These are phyloP conservation scores for Chlamydomonas reinhardtii DNA, from an alignment of 163 green algal species.

Conservation along the genomic window DNA sequence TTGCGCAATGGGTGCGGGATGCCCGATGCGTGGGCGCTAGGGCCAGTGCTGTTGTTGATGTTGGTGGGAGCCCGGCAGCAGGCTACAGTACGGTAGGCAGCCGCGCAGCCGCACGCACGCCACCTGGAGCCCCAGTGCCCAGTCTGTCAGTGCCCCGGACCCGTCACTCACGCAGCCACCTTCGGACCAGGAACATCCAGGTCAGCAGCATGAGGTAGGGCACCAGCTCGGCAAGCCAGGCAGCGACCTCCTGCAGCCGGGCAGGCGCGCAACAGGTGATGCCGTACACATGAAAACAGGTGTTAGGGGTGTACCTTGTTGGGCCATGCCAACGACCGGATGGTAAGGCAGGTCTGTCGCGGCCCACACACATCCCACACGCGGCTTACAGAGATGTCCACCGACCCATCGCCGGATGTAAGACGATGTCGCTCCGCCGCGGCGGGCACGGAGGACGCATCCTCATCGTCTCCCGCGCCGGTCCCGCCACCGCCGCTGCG, in stretches of 20 bases:
- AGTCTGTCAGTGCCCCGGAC: not conserved
- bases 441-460: not conserved
- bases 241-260: slow-evolving; percentile 6
- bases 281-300: too few species aligned
- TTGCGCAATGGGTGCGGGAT: too few species aligned
- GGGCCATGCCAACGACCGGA: too few species aligned
- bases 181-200: slow-evolving; percentile 15
- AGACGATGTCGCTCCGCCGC: slow-evolving; percentile 17
- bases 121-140: too few species aligned
- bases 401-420: not conserved
- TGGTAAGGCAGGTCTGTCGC: too few species aligned
- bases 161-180: not conserved
- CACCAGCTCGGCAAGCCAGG: slow-evolving; percentile 20
- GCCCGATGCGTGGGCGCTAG: too few species aligned
- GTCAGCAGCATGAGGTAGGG: slow-evolving; percentile 19
- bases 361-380: too few species aligned
- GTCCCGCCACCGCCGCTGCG: not conserved
- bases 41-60: too few species aligned
- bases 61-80: too few species aligned
- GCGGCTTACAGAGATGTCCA: slow-evolving; percentile 6
- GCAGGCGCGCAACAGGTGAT: too few species aligned
- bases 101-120: not conserved
- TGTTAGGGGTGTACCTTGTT: too few species aligned
- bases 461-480: not conserved
- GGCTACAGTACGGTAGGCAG: too few species aligned